Evolutionary conservation across 352 stramenopile species (phyloP).

Genomic region (Discostella stelligera): DNA sequence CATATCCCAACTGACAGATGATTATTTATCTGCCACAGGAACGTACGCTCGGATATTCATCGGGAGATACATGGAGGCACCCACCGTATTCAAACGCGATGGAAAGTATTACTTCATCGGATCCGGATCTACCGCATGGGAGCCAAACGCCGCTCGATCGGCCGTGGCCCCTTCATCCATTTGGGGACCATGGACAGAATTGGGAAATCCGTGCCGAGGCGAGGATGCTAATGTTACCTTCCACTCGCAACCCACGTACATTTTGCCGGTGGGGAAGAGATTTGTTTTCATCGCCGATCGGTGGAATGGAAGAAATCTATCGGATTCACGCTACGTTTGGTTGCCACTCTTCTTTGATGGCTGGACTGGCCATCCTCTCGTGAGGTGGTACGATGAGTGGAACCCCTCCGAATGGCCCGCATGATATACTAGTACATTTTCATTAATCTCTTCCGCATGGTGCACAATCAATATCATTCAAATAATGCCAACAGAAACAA

Average conservation of each 20-base stretch:
- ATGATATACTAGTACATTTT: neutral
- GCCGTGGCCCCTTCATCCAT: conserved; percentile 19
- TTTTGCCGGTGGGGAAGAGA: conserved; percentile 17
- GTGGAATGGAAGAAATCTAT: conserved; percentile 27
- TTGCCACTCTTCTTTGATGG: conserved; percentile 26
- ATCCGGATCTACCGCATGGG: conserved; percentile 33
- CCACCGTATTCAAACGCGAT: conserved; percentile 25
- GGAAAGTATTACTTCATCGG: conserved; percentile 39
- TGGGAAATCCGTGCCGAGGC: conserved; percentile 26
- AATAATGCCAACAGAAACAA: neutral
- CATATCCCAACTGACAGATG: conserved; percentile 19
- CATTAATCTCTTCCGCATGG: neutral
- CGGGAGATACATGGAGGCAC: conserved; percentile 30
- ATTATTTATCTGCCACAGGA: conserved; percentile 26
- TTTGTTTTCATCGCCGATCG: conserved; percentile 36
- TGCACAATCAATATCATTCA: neutral
- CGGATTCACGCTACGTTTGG: conserved; percentile 35
- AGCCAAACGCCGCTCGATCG: conserved; percentile 28
- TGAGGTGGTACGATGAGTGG: neutral
- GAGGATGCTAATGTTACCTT: conserved; percentile 23
- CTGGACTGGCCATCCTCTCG: neutral
- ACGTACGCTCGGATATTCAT: conserved; percentile 25
- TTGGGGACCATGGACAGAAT: conserved; percentile 20
- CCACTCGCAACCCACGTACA: conserved; percentile 26
- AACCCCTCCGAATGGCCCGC: neutral